Conservation (phyloP, 192 early-diverging fungal genomes). For the Entrophospora sp. region DNA sequence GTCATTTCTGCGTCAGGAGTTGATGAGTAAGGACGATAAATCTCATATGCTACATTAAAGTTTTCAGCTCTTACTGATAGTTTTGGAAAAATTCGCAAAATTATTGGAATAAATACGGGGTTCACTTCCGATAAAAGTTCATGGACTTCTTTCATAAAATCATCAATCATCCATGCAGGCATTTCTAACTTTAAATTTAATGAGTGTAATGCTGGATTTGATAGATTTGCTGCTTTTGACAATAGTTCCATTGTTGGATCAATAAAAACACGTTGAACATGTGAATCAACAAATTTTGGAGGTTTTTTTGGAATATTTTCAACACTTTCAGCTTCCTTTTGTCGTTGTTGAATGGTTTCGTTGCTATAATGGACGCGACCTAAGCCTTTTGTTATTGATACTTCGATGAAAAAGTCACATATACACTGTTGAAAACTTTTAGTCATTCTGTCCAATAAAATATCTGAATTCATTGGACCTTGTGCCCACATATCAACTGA, state of each 20-base stretch:
- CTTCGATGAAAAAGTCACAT: conserved; percentile 49
- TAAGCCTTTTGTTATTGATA: conserved; percentile 31
- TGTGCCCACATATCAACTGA: conserved; percentile 45
- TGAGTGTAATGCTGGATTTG: conserved; percentile 38
- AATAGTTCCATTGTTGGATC: conserved; percentile 37
- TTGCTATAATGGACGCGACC: conserved; percentile 24
- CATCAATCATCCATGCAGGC: conserved; percentile 49
- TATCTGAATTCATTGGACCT: conserved; percentile 30
- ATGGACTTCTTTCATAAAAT: conserved; percentile 37
- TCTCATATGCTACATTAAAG: conserved; percentile 21
- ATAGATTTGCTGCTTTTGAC: conserved; percentile 35
- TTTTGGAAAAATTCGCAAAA: not conserved
- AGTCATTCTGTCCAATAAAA: conserved; percentile 31
- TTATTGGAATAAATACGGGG: conserved; percentile 31
- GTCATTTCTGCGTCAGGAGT: conserved; percentile 3
- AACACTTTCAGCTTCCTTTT: conserved; percentile 10
- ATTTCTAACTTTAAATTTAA: conserved; percentile 27
- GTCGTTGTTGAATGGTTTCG: conserved; percentile 15
- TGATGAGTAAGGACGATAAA: conserved; percentile 26
- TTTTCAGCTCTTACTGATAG: too few species aligned
- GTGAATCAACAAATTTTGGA: not conserved
- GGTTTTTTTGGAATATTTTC: not conserved
- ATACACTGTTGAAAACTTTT: conserved; percentile 43
- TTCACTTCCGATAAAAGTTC: conserved; percentile 36
- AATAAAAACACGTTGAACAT: conserved; percentile 35